Percentiles rank a stretch among this genome's conserved stretches.
Evolutionary conservation across 2,329 filamentous ascomycete genomes (phyloP).

Genomic region (Hymenoscyphus repandus): DNA sequence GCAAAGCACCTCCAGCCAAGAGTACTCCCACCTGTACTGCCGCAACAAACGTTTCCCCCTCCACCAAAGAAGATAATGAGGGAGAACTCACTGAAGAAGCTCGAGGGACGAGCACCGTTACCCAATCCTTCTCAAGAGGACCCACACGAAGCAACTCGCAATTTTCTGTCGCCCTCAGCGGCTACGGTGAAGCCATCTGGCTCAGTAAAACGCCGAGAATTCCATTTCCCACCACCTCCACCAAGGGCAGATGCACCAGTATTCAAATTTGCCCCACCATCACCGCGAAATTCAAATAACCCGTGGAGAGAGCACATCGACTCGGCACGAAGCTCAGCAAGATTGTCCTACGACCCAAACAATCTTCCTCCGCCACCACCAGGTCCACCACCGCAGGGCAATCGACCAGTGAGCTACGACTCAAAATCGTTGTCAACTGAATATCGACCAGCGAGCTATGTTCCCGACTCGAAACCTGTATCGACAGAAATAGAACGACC

Average conservation of each 20-base stretch:
- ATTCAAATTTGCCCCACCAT: constrained; percentile 54
- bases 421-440: constrained; percentile 13
- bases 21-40: constrained; percentile 25
- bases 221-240: constrained; percentile 52
- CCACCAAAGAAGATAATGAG: constrained; percentile 26
- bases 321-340: constrained; percentile 16
- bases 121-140: constrained; percentile 26
- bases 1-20: constrained; percentile 58
- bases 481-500: constrained; percentile 5
- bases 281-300: constrained; percentile 32
- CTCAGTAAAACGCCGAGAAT: constrained; percentile 32
- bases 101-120: constrained; percentile 41
- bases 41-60: constrained; percentile 27
- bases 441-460: constrained; percentile 5
- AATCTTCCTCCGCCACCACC: constrained; percentile 25
- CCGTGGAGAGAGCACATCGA: constrained; percentile 24
- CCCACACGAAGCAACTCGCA: constrained; percentile 38
- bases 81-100: constrained; percentile 41
- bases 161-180: constrained; percentile 24
- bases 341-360: constrained; percentile 23
- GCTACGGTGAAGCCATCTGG: background rate
- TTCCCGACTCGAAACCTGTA: constrained; percentile 4
- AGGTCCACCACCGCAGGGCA: constrained; percentile 19
- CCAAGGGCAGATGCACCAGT: constrained; percentile 46
- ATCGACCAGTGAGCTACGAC: constrained; percentile 19